phyloP scores from a whole-genome alignment of 2,329 filamentous ascomycete genomes.

The Fusarium poae region DNA sequence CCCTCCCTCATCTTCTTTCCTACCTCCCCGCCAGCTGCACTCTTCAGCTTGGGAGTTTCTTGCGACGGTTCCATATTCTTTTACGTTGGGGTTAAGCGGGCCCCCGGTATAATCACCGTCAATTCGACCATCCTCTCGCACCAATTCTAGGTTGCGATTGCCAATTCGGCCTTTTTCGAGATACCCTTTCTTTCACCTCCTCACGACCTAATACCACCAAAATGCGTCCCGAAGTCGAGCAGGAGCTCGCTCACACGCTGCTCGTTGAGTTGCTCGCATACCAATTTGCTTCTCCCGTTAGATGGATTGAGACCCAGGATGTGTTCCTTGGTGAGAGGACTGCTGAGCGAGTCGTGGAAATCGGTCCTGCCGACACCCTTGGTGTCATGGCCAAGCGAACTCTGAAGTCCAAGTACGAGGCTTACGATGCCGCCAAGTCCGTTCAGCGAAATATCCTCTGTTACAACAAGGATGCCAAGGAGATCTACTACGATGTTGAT shows the following conservation, averaged over 20 bases:
- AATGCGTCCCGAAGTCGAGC: conserved; percentile 99
- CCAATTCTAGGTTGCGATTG: conserved; percentile 46
- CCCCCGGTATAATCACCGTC: conserved; percentile 45
- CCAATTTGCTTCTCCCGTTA: conserved; percentile 97
- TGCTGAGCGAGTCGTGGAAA: conserved; percentile 96
- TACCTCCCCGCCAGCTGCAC: conserved; percentile 46
- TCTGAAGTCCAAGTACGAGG: conserved; percentile 96
- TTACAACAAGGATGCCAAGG: conserved; percentile 99
- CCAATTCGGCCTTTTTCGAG: conserved; percentile 48
- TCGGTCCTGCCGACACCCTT: conserved; percentile 95
- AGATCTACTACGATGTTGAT: conserved; percentile 99
- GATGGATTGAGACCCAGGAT: conserved; percentile 99
- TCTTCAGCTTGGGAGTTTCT: conserved; percentile 46
- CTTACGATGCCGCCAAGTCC: conserved; percentile 96
- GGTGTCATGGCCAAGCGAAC: conserved; percentile 98
- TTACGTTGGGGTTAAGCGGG: conserved; percentile 47
- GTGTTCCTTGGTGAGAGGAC: conserved; percentile 96
- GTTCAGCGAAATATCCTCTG: conserved; percentile 97
- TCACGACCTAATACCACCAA: conserved; percentile 56
- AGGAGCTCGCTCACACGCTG: conserved; percentile 98
- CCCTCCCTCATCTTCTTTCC: conserved; percentile 26
- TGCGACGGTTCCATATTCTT: conserved; percentile 46
- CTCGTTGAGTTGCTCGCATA: conserved; percentile 99
- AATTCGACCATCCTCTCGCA: conserved; percentile 42
- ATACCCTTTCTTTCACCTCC: conserved; percentile 49